Percentiles rank a stretch among this genome's conserved stretches.
These are phyloP conservation scores for Gossypium stocksii DNA, from an alignment of 345 rosid species.

Conservation along the genomic window DNA sequence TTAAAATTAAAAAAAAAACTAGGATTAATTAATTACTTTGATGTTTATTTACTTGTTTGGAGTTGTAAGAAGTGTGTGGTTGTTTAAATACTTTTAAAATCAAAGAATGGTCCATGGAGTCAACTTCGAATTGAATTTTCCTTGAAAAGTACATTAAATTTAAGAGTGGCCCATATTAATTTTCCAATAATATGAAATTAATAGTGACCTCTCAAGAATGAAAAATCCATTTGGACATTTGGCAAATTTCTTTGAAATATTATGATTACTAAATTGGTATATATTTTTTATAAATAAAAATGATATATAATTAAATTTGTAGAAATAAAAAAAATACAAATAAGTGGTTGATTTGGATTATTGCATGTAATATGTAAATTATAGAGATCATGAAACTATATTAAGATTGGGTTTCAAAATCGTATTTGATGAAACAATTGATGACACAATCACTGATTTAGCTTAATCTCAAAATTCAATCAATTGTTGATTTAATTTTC, in stretches of 20 bases:
- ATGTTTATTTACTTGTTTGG: not conserved
- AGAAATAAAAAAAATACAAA: not conserved
- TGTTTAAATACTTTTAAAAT: not conserved
- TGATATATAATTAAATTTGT: not conserved
- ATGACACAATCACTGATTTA: too few species aligned
- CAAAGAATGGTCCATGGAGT: conserved; percentile 10
- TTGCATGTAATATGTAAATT: too few species aligned
- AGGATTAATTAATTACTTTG: too few species aligned
- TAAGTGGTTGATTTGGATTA: too few species aligned
- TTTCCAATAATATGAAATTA: not conserved
- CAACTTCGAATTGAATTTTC: conserved; percentile 4
- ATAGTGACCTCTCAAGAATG: not conserved
- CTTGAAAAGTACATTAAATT: too few species aligned
- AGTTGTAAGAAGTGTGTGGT: not conserved
- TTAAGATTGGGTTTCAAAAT: not conserved
- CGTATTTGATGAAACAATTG: not conserved
- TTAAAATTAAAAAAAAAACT: too few species aligned
- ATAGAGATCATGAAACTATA: not conserved
- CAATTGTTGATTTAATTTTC: too few species aligned
- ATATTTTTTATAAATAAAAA: too few species aligned
- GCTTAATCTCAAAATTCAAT: too few species aligned
- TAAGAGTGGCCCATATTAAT: not conserved
- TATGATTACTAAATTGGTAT: not conserved
- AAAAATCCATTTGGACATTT: not conserved
- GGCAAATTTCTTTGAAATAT: not conserved